Conservation (phyloP, 2,329 filamentous ascomycete species). For the Colletotrichum lini region DNA sequence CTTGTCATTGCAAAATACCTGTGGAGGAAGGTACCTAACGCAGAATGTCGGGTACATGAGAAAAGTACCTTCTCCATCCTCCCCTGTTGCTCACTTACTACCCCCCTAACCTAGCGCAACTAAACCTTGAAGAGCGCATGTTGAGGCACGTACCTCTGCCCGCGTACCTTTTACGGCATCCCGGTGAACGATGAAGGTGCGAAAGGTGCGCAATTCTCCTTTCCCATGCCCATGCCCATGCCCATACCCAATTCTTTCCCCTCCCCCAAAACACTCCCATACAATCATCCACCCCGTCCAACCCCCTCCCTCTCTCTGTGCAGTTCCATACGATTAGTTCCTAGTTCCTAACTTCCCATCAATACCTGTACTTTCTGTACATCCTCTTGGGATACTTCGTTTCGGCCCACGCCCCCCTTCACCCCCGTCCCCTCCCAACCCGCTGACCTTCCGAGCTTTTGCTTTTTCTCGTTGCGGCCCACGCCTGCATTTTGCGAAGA, state of each 20-base stretch:
- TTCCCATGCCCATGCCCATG: slow-evolving; percentile 37
- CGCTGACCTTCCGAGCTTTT: slow-evolving; percentile 40
- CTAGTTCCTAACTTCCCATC: slow-evolving; percentile 4
- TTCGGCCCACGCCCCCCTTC: slow-evolving; percentile 33
- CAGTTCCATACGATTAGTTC: slow-evolving; percentile 2
- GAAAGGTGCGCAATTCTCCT: slow-evolving; percentile 42
- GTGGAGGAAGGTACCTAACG: neutral
- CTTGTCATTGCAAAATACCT: slow-evolving; percentile 5
- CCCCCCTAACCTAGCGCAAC: neutral
- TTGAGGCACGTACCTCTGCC: slow-evolving; percentile 32
- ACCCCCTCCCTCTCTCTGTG: neutral
- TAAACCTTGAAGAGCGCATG: slow-evolving; percentile 29
- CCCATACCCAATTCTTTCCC: slow-evolving; percentile 31
- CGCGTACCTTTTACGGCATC: slow-evolving; percentile 37
- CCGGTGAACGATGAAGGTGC: slow-evolving; percentile 26
- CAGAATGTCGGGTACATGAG: neutral
- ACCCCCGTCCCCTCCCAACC: slow-evolving; percentile 29
- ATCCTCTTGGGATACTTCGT: slow-evolving; percentile 28
- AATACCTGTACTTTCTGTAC: slow-evolving; percentile 13
- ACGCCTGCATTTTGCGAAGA: neutral
- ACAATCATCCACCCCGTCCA: slow-evolving; percentile 31
- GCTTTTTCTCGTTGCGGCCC: slow-evolving; percentile 7
- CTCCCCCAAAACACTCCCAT: slow-evolving; percentile 31
- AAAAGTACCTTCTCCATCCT: slow-evolving; percentile 3
- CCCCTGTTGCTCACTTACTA: no score